A percentile compares a stretch with the other conserved stretches of the same genome.
Conservation (phyloP, 306 rosid species). For the Dicorynia guianensis region DNA sequence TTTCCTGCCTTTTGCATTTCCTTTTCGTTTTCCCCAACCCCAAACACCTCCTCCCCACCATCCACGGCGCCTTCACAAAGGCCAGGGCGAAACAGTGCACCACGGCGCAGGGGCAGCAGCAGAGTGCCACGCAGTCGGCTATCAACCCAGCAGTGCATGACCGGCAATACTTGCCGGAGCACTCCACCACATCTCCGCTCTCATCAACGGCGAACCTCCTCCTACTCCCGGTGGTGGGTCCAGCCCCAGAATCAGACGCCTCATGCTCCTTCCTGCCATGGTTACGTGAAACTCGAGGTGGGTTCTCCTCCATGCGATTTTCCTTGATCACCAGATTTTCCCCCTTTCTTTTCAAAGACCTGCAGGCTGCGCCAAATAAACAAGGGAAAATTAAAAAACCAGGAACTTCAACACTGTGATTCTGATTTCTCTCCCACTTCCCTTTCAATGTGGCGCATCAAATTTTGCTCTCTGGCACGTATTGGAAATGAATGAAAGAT, state of each 20-base stretch:
- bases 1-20: neutral
- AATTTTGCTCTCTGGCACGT: slow-evolving; percentile 8
- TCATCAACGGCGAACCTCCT: slow-evolving; percentile 30
- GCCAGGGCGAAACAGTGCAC: slow-evolving; percentile 64
- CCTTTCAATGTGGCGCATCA: slow-evolving; percentile 5
- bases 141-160: slow-evolving; percentile 67
- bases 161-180: slow-evolving; percentile 62
- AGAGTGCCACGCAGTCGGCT: slow-evolving; percentile 77
- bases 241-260: neutral
- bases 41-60: slow-evolving; percentile 62
- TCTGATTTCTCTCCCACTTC: neutral
- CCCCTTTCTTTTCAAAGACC: slow-evolving; percentile 3
- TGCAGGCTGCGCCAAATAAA: slow-evolving; percentile 22
- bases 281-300: slow-evolving; percentile 33
- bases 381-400: neutral
- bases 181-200: slow-evolving; percentile 54
- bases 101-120: slow-evolving; percentile 83
- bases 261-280: no score
- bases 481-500: neutral
- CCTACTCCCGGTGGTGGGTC: neutral
- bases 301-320: slow-evolving; percentile 42
- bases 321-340: neutral
- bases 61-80: slow-evolving; percentile 69
- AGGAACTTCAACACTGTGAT: neutral
- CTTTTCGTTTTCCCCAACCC: slow-evolving; percentile 45